Conservation (phyloP, 1,284 basidiomycete species). For the Puccinia triticina region DNA sequence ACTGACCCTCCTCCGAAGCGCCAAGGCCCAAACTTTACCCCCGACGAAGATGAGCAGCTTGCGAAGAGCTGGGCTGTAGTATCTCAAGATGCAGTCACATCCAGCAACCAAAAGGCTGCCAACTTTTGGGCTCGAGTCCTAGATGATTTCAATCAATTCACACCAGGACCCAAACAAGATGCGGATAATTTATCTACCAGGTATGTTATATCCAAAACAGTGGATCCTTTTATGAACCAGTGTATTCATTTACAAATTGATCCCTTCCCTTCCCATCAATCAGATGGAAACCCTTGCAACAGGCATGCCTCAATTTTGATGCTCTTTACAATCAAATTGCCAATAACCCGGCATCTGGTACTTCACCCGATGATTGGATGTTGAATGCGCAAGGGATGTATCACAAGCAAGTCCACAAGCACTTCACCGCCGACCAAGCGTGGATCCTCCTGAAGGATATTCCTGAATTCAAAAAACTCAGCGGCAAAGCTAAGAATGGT, state of each 20-base stretch:
- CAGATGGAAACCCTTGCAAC: neutral
- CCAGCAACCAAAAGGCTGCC: neutral
- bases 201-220: too few species aligned
- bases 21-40: neutral
- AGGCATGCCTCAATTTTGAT: neutral
- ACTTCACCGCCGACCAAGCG: neutral
- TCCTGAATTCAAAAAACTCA: neutral
- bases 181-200: neutral
- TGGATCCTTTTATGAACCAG: neutral
- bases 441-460: neutral
- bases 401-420: neutral
- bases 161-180: neutral
- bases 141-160: neutral
- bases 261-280: neutral
- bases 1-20: neutral
- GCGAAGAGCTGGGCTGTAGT: slow-evolving; percentile 1
- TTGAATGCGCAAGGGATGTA: neutral
- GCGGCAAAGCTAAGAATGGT: neutral
- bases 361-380: neutral
- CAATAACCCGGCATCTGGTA: neutral
- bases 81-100: neutral
- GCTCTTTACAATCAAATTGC: neutral
- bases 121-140: neutral
- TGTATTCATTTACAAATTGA: neutral
- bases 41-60: neutral